Base-by-base conservation (phyloP, 257 asterid genomes). In the Forsythia viridissima region DNA sequence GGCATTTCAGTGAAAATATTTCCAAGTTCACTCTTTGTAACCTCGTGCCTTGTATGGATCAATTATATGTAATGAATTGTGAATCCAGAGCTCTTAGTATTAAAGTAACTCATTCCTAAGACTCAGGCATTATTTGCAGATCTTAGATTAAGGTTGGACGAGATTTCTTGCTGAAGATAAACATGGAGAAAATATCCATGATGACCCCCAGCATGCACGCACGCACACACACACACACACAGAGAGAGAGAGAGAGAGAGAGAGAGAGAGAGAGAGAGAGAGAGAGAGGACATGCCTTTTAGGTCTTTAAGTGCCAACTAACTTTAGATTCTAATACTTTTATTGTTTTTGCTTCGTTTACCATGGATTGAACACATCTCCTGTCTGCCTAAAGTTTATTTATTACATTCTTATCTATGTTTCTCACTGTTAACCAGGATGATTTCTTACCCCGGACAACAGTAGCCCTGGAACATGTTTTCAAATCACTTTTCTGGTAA, bases 361-460 rank as follows among this genome's bases (percentile, higher is more conserved):
- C 24, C 70, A 72, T n/a, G 30, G 63, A 24, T 44, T 80, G 65
- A 71, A 46, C 42, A 44, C 63, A 38, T 69, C n/a, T 55, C 65
- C 36, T 46, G 77, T 80, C 75, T 69, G 77, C 71, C 36, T 68
- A 40, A 36, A 74, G 36, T 63, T 41, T 74, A 24, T 13, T 20
- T 41, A 9, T 42, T 41, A n/a, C 55, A 20, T 67, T 76, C 80
- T 82, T 37, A 73, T 55, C 34, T 16, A 7, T 24, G 38, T 38
- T 69, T 80, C 74, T 5, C 76, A 63, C 76, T 83, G 74, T 57
- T 63, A 40, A 82, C 80, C 90, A 96, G 99, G 99, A 96, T 80
- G 99, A 96, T 89, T 96, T 96, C 90, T 90, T 96, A 84, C 99
- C 99, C 36, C 94, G 99, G 88, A 90, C 98, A 8, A 93, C 99